phyloP scores from a whole-genome alignment of 176 grass and related monocot species.

The Carex littledalei region DNA sequence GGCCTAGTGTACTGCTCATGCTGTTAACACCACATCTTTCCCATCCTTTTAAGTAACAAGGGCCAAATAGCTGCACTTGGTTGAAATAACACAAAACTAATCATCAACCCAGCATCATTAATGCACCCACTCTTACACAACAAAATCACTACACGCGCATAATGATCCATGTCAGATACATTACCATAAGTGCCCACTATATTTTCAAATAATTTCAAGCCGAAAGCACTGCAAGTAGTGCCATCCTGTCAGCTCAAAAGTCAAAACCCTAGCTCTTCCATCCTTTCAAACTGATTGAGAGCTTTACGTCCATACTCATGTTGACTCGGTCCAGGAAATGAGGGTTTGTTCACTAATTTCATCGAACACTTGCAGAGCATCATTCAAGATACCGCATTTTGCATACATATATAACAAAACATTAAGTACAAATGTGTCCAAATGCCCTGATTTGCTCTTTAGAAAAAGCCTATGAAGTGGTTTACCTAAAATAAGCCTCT shows the following conservation, averaged over 20 bases:
- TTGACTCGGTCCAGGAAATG: conserved; percentile 62
- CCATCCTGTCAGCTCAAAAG: conserved; percentile 64
- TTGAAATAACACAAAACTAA: conserved; percentile 62
- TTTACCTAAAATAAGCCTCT: conserved; percentile 56
- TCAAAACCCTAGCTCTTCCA: conserved; percentile 45
- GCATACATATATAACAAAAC: conserved; percentile 79
- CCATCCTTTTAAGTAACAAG: conserved; percentile 65
- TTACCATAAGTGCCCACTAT: conserved; percentile 42
- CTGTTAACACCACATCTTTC: conserved; percentile 38
- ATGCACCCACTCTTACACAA: conserved; percentile 57
- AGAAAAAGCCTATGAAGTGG: conserved; percentile 57
- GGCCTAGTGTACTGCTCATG: not conserved
- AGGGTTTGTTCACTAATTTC: conserved; percentile 62
- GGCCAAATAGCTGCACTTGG: conserved; percentile 53
- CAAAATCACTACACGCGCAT: conserved; percentile 66
- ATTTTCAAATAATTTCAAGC: conserved; percentile 50
- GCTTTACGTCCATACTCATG: conserved; percentile 63
- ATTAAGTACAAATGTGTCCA: conserved; percentile 53
- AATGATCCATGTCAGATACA: conserved; percentile 74
- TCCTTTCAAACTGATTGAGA: conserved; percentile 46
- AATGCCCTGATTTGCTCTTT: conserved; percentile 44
- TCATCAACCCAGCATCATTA: conserved; percentile 48
- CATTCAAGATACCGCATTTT: conserved; percentile 78
- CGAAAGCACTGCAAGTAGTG: conserved; percentile 55
- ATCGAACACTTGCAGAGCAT: conserved; percentile 49